A percentile compares a stretch with the other conserved stretches of the same genome.
Conservation (phyloP, 768 basidiomycete species). For the Sarcodon sp. region DNA sequence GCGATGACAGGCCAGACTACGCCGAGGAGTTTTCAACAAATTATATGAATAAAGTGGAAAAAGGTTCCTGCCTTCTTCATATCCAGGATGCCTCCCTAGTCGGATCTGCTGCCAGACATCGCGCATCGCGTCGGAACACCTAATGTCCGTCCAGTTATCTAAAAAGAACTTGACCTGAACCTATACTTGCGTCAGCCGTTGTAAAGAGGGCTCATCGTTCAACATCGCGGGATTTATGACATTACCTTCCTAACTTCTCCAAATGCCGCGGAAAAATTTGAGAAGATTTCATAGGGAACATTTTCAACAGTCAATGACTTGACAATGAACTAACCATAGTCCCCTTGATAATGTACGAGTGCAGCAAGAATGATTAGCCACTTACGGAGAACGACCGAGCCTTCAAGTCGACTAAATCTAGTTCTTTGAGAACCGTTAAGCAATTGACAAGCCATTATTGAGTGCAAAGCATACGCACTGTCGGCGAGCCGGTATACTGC, state of each 20-base stretch:
- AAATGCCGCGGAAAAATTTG: constrained; percentile 72
- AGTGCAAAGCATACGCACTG: constrained; percentile 29
- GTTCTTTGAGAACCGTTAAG: constrained; percentile 26
- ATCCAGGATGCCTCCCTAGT: constrained; percentile 72
- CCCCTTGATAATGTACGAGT: background rate
- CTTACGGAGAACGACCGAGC: constrained; percentile 49
- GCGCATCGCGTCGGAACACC: constrained; percentile 72
- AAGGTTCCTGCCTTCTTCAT: constrained; percentile 57
- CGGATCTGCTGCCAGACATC: constrained; percentile 80
- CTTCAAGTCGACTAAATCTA: constrained; percentile 62
- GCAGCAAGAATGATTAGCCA: background rate
- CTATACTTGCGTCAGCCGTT: constrained; percentile 11
- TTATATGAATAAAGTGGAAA: background rate
- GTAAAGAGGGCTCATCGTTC: no score
- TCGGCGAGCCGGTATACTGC: constrained; percentile 78
- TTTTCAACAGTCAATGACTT: constrained; percentile 67
- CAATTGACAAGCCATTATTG: background rate
- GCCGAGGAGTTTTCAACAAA: background rate
- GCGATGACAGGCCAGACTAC: constrained; percentile 59
- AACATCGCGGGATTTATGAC: background rate
- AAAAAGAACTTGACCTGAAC: constrained; percentile 71
- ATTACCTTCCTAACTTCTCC: constrained; percentile 66
- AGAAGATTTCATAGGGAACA: constrained; percentile 79
- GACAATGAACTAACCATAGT: constrained; percentile 46
- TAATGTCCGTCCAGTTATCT: constrained; percentile 72